Evolutionary conservation across 2,329 filamentous ascomycete species (phyloP).

Genomic region (Colletotrichum chlorophyti): DNA sequence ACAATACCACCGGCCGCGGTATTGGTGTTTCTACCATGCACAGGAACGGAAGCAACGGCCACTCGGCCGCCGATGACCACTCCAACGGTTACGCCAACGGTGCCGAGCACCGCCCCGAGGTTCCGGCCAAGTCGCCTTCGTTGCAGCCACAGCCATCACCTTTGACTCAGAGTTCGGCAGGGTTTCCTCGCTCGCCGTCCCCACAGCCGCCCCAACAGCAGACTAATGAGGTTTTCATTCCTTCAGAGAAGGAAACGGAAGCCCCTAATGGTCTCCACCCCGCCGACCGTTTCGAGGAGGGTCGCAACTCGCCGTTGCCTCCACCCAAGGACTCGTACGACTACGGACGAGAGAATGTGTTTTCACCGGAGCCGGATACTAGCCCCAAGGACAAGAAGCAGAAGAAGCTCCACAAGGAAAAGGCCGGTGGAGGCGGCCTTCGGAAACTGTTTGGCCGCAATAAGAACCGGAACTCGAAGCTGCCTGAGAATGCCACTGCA

Average conservation of each 20-base stretch:
- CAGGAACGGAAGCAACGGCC: constrained; percentile 43
- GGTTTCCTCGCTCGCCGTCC: constrained; percentile 8
- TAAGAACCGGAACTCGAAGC: constrained; percentile 65
- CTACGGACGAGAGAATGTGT: constrained; percentile 43
- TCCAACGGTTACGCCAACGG: constrained; percentile 42
- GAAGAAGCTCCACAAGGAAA: constrained; percentile 64
- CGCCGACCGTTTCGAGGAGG: constrained; percentile 40
- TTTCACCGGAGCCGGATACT: constrained; percentile 45
- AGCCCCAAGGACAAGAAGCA: constrained; percentile 55
- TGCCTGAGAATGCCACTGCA: constrained; percentile 58
- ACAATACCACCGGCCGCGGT: constrained; percentile 75
- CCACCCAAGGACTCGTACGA: constrained; percentile 44
- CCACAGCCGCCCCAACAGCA: constrained; percentile 9
- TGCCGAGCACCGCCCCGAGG: constrained; percentile 44
- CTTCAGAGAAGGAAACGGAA: constrained; percentile 47
- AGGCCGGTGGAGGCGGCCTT: constrained; percentile 55
- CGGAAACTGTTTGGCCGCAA: constrained; percentile 71
- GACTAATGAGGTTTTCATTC: constrained; percentile 31
- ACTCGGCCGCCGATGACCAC: constrained; percentile 31
- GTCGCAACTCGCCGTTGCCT: constrained; percentile 47
- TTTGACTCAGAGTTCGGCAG: constrained; percentile 33
- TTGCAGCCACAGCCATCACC: constrained; percentile 33
- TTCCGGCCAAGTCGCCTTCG: constrained; percentile 49
- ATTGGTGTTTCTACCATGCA: constrained; percentile 53
- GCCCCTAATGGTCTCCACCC: constrained; percentile 43